Conservation (phyloP, 305 asterid species). For the Salvia sclarea region DNA sequence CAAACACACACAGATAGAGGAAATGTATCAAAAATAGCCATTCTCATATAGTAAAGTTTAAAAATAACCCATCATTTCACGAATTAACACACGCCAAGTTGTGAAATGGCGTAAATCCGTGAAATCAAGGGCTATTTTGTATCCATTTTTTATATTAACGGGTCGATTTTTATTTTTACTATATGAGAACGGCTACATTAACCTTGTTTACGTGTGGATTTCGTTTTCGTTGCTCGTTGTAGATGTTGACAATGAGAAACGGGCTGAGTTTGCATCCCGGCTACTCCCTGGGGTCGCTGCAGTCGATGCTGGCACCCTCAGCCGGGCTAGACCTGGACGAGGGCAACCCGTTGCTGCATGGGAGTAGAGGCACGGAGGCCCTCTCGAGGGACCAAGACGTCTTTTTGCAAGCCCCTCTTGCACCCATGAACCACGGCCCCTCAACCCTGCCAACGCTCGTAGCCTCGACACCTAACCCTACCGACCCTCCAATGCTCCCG, state of each 20-base stretch:
- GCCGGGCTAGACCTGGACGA: conserved; percentile 52
- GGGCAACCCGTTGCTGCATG: conserved; percentile 45
- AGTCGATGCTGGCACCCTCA: conserved; percentile 53
- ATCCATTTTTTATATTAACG: too few relatives aligned
- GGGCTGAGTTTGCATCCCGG: conserved; percentile 77
- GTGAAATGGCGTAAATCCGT: too few relatives aligned
- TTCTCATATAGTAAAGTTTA: too few relatives aligned
- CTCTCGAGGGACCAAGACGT: conserved; percentile 52
- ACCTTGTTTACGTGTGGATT: too few relatives aligned
- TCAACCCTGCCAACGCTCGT: conserved; percentile 46
- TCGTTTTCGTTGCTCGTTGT: too few relatives aligned
- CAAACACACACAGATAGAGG: too few relatives aligned
- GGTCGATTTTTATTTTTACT: too few relatives aligned
- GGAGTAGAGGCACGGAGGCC: conserved; percentile 48
- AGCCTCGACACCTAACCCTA: conserved; percentile 42
- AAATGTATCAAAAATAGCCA: too few relatives aligned
- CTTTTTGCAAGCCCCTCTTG: conserved; percentile 45
- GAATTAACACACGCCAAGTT: too few relatives aligned
- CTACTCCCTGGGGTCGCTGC: conserved; percentile 59
- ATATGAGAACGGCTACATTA: too few relatives aligned
- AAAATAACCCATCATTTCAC: too few relatives aligned
- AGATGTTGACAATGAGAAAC: conserved; percentile 92
- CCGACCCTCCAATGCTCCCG: conserved; percentile 44
- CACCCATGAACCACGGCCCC: conserved; percentile 41
- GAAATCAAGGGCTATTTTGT: too few relatives aligned